phyloP scores from a whole-genome alignment of 2,329 filamentous ascomycete species.

The Aspergillus flavus region DNA sequence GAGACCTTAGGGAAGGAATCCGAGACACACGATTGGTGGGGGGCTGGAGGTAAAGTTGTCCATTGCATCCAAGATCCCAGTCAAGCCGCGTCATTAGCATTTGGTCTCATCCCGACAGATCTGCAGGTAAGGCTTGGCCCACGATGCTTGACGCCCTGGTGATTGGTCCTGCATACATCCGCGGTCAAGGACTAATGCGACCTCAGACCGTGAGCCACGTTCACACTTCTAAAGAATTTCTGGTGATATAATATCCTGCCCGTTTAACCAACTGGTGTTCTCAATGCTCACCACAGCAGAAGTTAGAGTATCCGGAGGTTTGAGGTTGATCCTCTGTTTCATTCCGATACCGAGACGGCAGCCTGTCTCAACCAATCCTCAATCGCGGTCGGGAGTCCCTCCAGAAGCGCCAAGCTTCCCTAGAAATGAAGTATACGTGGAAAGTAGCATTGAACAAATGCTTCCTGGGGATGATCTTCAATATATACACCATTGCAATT shows the following conservation, averaged over 20 bases:
- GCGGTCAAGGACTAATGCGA: background rate
- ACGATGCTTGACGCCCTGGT: background rate
- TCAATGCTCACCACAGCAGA: background rate
- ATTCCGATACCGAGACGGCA: background rate
- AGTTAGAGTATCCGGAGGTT: too few species aligned
- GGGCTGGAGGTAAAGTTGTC: background rate
- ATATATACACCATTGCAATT: background rate
- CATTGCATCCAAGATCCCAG: background rate
- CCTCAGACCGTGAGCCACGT: background rate
- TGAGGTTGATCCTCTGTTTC: background rate
- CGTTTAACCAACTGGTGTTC: background rate
- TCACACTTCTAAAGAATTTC: background rate
- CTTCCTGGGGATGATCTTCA: background rate
- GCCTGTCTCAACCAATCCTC: background rate
- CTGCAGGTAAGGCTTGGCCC: constrained; percentile 4
- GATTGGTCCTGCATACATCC: background rate
- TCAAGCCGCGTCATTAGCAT: constrained; percentile 3
- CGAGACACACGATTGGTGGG: background rate
- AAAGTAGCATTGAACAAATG: background rate
- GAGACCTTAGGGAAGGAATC: background rate
- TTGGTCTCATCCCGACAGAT: background rate
- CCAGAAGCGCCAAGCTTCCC: background rate
- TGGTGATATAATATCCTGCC: background rate
- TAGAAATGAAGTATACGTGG: background rate
- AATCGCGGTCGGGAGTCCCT: background rate